Percentiles rank a stretch among this genome's conserved stretches.
phyloP scores from a whole-genome alignment of 768 basidiomycete genomes.

The Leucocoprinus sp. region DNA sequence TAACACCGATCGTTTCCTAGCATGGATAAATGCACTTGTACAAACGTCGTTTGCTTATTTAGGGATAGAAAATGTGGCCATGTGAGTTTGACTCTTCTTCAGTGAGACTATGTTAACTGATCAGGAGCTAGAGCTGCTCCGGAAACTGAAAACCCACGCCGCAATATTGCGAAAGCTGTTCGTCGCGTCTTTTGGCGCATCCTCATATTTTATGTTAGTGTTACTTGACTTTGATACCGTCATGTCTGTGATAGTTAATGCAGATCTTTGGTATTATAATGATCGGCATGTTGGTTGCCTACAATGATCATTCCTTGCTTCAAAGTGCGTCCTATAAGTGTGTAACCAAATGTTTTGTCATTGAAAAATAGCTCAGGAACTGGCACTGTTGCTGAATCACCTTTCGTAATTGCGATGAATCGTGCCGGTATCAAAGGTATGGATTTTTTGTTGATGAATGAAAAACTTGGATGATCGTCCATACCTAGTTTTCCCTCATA shows the following conservation, averaged over 20 bases:
- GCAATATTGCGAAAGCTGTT: conserved; percentile 72
- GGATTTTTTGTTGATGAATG: conserved; percentile 12
- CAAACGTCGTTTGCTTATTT: conserved; percentile 69
- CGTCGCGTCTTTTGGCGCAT: conserved; percentile 77
- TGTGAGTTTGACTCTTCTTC: conserved; percentile 28
- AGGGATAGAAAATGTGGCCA: conserved; percentile 67
- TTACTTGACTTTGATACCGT: background rate
- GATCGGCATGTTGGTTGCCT: conserved; percentile 75
- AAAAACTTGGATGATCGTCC: conserved; percentile 9
- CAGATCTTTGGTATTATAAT: conserved; percentile 64
- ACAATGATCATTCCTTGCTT: conserved; percentile 47
- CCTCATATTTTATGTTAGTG: conserved; percentile 60
- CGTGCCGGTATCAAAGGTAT: conserved; percentile 61
- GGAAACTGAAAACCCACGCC: conserved; percentile 70
- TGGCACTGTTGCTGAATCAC: conserved; percentile 68
- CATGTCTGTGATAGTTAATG: background rate
- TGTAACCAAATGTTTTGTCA: background rate
- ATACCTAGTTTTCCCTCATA: conserved; percentile 44
- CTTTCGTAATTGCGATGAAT: conserved; percentile 78
- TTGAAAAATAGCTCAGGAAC: conserved; percentile 18
- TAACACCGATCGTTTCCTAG: conserved; percentile 41
- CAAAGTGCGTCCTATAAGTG: conserved; percentile 17
- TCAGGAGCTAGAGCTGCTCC: conserved; percentile 53
- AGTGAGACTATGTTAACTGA: background rate
- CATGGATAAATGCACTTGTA: conserved; percentile 34